Conservation (phyloP, 352 stramenopile species). For the Blastocystis sp. region DNA sequence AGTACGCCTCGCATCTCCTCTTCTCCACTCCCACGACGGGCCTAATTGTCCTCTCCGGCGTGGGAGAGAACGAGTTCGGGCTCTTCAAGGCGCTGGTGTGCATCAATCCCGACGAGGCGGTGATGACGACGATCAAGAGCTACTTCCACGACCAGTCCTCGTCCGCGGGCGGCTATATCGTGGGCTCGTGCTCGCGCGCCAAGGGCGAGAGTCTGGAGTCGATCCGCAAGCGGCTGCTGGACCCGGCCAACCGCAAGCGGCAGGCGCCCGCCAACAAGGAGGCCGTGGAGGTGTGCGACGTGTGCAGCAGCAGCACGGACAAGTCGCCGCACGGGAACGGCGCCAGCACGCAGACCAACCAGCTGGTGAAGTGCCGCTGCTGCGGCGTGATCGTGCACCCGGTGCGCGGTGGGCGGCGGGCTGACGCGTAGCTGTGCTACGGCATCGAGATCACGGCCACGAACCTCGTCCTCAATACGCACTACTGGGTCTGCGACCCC, state of each 20-base stretch:
- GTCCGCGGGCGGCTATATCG: not conserved
- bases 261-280: not conserved
- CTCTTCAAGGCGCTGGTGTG: constrained; percentile 57
- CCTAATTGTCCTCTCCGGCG: constrained; percentile 27
- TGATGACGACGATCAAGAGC: constrained; percentile 55
- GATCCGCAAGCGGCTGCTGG: constrained; percentile 30
- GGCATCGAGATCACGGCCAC: constrained; percentile 31
- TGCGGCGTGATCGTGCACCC: constrained; percentile 47
- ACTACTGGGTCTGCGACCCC: constrained; percentile 59
- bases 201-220: constrained; percentile 36
- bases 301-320: constrained; percentile 27
- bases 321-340: not conserved
- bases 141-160: constrained; percentile 37
- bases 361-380: constrained; percentile 14
- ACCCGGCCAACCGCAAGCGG: constrained; percentile 27
- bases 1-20: constrained; percentile 30
- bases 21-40: constrained; percentile 5
- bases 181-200: not conserved
- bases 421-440: constrained; percentile 36
- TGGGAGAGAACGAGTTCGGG: constrained; percentile 63
- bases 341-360: not conserved
- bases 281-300: constrained; percentile 48
- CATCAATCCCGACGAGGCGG: constrained; percentile 24
- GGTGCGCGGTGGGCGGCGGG: not conserved
- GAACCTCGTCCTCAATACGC: constrained; percentile 20